A percentile compares a stretch with the other conserved stretches of the same genome.
Conservation (phyloP, 768 basidiomycete genomes). For the Paxillus rubicundulus region DNA sequence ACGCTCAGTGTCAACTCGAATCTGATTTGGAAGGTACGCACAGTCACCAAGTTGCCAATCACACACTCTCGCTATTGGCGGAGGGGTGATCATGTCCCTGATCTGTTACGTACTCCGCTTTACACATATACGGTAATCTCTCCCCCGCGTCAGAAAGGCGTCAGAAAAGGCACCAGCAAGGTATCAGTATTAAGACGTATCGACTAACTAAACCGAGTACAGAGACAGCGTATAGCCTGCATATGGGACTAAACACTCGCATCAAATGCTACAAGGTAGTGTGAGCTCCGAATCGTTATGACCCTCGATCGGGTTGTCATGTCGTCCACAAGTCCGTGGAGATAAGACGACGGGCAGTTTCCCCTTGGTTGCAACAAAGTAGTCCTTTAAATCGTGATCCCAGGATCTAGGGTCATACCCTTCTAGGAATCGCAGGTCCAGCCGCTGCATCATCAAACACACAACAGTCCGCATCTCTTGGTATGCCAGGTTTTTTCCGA, state of each 20-base stretch:
- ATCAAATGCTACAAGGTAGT: conserved; percentile 26
- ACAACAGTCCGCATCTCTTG: conserved; percentile 42
- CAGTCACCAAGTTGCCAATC: too few species aligned
- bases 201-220: conserved; percentile 11
- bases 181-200: too few species aligned
- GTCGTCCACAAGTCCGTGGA: conserved; percentile 24
- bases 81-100: conserved; percentile 10
- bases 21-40: too few species aligned
- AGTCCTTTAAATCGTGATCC: conserved; percentile 37
- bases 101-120: neutral
- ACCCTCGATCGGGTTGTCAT: conserved; percentile 14
- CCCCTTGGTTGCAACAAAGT: conserved; percentile 38
- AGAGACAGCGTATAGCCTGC: conserved; percentile 11
- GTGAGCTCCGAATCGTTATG: conserved; percentile 9
- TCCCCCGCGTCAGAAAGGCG: neutral
- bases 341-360: conserved; percentile 34
- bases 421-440: conserved; percentile 40
- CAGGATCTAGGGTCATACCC: conserved; percentile 35
- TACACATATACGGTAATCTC: neutral
- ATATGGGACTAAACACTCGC: conserved; percentile 8
- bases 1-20: too few species aligned
- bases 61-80: conserved; percentile 12
- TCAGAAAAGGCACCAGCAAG: neutral
- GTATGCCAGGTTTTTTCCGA: conserved; percentile 43
- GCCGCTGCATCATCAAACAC: conserved; percentile 37